A percentile compares a stretch with the other conserved stretches of the same genome.
Evolutionary conservation across 805 yeast genomes (phyloP).

Genomic region (Suhomyces faveliae): DNA sequence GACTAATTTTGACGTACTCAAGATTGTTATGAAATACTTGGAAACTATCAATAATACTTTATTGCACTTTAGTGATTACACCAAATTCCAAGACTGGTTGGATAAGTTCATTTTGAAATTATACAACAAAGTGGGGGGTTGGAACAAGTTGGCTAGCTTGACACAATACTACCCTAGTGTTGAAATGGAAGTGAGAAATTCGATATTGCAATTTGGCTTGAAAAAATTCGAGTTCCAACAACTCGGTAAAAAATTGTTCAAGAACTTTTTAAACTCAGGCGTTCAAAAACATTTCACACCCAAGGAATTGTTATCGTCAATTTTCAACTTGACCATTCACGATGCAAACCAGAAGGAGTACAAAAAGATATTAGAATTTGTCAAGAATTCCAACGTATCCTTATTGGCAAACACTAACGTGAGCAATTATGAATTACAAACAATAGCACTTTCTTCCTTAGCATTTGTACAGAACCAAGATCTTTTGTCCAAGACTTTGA

Average conservation of each 20-base stretch:
- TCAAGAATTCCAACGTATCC: slow-evolving; percentile 49
- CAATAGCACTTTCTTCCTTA: slow-evolving; percentile 54
- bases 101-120: slow-evolving; percentile 16
- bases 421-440: slow-evolving; percentile 44
- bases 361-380: slow-evolving; percentile 56
- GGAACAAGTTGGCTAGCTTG: slow-evolving; percentile 22
- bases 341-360: slow-evolving; percentile 48
- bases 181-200: slow-evolving; percentile 46
- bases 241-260: slow-evolving; percentile 44
- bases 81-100: slow-evolving; percentile 23
- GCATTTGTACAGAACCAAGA: slow-evolving; percentile 48
- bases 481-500: slow-evolving; percentile 52
- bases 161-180: slow-evolving; percentile 15
- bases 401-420: slow-evolving; percentile 38
- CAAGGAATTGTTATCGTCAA: slow-evolving; percentile 45
- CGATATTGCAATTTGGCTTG: slow-evolving; percentile 42
- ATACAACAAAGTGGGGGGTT: slow-evolving; percentile 23
- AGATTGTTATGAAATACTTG: slow-evolving; percentile 33
- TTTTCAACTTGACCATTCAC: slow-evolving; percentile 42
- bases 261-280: slow-evolving; percentile 46
- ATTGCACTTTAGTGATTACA: slow-evolving; percentile 27
- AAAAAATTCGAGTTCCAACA: slow-evolving; percentile 24
- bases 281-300: slow-evolving; percentile 51
- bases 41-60: slow-evolving; percentile 33
- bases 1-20: slow-evolving; percentile 33